Conservation (phyloP, 108 stramenopile species). For the Craspedostauros australis region DNA sequence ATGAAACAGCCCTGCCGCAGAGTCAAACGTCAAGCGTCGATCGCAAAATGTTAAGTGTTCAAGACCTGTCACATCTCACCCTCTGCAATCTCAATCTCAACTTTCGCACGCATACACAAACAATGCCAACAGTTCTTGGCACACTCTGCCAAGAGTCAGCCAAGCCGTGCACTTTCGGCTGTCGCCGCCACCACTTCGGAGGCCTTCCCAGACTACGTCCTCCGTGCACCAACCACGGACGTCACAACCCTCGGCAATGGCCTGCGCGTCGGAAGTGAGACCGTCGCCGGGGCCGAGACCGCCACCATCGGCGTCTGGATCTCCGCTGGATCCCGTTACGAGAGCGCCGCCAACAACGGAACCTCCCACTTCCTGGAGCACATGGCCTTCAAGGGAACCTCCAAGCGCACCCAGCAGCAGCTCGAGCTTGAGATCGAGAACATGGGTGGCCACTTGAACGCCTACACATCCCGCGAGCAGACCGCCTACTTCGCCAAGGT, state of each 20-base stretch:
- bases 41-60: too few species aligned
- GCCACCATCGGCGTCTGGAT: conserved; percentile 90
- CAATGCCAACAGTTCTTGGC: too few species aligned
- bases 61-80: background rate
- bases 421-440: conserved; percentile 99
- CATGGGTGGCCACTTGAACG: conserved; percentile 99
- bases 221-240: conserved; percentile 80
- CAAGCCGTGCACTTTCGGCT: conserved; percentile 8
- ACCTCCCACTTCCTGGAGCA: conserved; percentile 99
- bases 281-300: conserved; percentile 65
- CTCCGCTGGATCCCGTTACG: conserved; percentile 91
- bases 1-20: too few species aligned
- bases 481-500: conserved; percentile 99
- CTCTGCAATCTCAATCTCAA: too few species aligned
- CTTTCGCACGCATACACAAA: too few species aligned
- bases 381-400: conserved; percentile 99
- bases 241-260: conserved; percentile 76
- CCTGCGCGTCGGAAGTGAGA: conserved; percentile 89
- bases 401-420: conserved; percentile 81
- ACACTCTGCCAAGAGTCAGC: too few species aligned
- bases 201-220: conserved; percentile 75
- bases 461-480: conserved; percentile 98
- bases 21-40: too few species aligned
- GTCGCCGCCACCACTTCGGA: conserved; percentile 13
- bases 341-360: conserved; percentile 96